phyloP scores from a whole-genome alignment of 768 basidiomycete genomes.

The Guyanaporus albipodus region DNA sequence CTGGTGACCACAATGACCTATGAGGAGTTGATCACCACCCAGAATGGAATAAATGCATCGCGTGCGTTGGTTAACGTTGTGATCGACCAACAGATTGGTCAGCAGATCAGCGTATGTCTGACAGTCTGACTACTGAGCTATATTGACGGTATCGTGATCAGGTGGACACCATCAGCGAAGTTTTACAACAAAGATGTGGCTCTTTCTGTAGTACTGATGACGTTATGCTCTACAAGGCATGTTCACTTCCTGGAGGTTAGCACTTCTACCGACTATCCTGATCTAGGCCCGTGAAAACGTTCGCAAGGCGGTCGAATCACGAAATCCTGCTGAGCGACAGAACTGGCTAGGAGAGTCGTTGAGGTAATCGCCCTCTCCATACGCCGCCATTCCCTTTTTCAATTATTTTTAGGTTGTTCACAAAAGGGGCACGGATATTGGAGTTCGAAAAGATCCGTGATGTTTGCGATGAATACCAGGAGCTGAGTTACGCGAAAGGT shows the following conservation, averaged over 20 bases:
- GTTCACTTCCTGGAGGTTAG: conserved; percentile 11
- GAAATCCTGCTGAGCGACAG: conserved; percentile 67
- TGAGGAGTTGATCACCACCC: conserved; percentile 80
- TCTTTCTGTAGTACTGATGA: conserved; percentile 98
- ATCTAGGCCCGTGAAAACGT: conserved; percentile 87
- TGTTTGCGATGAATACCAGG: conserved; percentile 85
- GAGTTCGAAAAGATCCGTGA: conserved; percentile 83
- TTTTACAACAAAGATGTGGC: conserved; percentile 90
- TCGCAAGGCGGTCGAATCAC: conserved; percentile 81
- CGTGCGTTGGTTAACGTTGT: conserved; percentile 89
- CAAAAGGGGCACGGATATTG: conserved; percentile 81
- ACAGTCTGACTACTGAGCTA: neutral
- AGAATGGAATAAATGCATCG: conserved; percentile 84
- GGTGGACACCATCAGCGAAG: conserved; percentile 97
- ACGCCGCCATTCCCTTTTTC: conserved; percentile 2
- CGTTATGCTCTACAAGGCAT: conserved; percentile 93
- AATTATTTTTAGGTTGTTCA: conserved; percentile 61
- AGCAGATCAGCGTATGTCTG: conserved; percentile 81
- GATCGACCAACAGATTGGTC: conserved; percentile 97
- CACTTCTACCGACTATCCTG: conserved; percentile 2
- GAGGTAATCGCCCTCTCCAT: conserved; percentile 45
- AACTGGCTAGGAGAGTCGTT: conserved; percentile 84
- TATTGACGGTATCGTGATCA: conserved; percentile 30
- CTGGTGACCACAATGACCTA: conserved; percentile 70
- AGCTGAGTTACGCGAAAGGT: conserved; percentile 82